These are phyloP conservation scores for Sphaerulina populicola DNA, from an alignment of 2,329 filamentous ascomycete genomes.

Conservation along the genomic window DNA sequence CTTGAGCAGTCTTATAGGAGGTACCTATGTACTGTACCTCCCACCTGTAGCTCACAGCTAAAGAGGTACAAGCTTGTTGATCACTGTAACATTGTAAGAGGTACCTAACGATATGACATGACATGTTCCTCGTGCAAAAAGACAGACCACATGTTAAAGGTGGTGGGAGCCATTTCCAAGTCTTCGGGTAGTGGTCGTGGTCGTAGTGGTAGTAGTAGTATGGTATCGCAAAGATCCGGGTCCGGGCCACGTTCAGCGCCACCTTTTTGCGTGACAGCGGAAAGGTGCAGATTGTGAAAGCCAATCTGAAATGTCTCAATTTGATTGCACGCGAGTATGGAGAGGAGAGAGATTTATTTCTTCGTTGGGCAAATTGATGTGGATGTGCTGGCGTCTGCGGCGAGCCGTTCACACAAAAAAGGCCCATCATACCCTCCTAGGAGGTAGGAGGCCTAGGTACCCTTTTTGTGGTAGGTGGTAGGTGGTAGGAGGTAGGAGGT, in stretches of 20 bases:
- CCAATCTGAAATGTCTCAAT: background rate
- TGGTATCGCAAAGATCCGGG: background rate
- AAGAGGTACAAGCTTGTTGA: too few species aligned
- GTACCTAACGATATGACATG: background rate
- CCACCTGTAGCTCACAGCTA: too few species aligned
- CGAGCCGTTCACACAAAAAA: too few species aligned
- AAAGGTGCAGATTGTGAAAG: background rate
- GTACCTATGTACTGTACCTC: too few species aligned
- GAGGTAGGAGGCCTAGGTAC: too few species aligned
- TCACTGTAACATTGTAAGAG: background rate
- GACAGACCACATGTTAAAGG: too few species aligned
- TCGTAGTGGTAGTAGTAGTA: background rate
- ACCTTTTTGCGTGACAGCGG: constrained; percentile 1
- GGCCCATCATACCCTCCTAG: too few species aligned
- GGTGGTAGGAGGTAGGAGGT: too few species aligned
- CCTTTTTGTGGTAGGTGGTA: too few species aligned
- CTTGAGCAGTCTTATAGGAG: too few species aligned
- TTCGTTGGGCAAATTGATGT: too few species aligned
- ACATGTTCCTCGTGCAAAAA: background rate
- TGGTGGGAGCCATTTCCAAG: background rate
- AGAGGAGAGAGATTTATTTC: background rate
- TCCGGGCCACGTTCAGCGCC: background rate
- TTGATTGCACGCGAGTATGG: background rate
- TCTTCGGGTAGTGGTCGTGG: background rate
- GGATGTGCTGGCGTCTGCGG: too few species aligned